Evolutionary conservation across 257 asterid species (phyloP).

Genomic region (Nicotiana otophora): DNA sequence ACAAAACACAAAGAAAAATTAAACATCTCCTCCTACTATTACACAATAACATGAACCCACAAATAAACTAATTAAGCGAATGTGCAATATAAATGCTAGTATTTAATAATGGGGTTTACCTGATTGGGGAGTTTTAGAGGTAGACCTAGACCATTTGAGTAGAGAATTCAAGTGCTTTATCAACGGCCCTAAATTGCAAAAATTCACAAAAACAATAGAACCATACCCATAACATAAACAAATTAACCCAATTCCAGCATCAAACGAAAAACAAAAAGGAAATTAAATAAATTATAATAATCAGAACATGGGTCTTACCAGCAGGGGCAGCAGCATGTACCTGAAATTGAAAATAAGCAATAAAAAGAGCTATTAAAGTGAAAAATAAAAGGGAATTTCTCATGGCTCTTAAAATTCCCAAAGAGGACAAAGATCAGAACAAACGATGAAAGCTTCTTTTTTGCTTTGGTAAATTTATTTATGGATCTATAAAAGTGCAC

Average conservation of each 20-base stretch:
- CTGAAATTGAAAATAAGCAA: slow-evolving; percentile 45
- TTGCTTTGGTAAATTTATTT: neutral
- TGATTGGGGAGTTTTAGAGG: slow-evolving; percentile 70
- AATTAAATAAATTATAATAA: neutral
- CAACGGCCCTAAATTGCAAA: slow-evolving; percentile 60
- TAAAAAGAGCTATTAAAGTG: slow-evolving; percentile 30
- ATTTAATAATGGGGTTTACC: slow-evolving; percentile 27
- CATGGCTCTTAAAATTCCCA: slow-evolving; percentile 24
- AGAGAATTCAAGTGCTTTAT: slow-evolving; percentile 75
- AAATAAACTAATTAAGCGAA: neutral
- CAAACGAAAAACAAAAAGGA: neutral
- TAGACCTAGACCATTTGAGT: slow-evolving; percentile 82
- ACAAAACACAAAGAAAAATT: neutral
- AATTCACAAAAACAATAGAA: neutral
- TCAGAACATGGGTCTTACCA: slow-evolving; percentile 36
- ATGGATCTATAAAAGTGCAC: neutral
- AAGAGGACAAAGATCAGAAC: slow-evolving; percentile 24
- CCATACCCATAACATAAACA: slow-evolving; percentile 12
- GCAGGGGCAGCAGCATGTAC: slow-evolving; percentile 90
- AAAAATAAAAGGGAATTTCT: slow-evolving; percentile 41
- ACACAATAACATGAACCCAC: neutral
- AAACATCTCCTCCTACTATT: neutral
- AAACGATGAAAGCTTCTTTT: slow-evolving; percentile 13
- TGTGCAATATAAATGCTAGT: neutral
- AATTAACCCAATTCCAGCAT: neutral